Evolutionary conservation across 345 rosid species (phyloP).

Genomic region (Eucalyptus curtisii): DNA sequence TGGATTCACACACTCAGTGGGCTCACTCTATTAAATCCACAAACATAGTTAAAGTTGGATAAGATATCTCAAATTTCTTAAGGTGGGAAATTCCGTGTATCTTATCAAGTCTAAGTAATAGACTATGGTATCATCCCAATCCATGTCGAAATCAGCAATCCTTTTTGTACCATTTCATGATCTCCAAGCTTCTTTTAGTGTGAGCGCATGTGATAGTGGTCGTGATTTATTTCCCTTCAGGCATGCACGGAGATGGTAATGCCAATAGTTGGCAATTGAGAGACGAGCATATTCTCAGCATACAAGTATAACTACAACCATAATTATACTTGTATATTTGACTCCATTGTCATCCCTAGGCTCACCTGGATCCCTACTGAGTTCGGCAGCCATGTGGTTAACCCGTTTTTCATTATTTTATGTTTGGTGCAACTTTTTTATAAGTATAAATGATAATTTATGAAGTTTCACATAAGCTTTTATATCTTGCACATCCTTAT

Average conservation of each 20-base stretch:
- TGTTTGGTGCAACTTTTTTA: background rate
- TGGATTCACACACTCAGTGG: background rate
- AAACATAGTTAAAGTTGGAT: background rate
- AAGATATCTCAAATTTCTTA: background rate
- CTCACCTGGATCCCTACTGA: conserved; percentile 28
- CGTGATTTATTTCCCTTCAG: background rate
- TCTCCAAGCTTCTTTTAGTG: background rate
- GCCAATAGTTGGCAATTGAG: conserved; percentile 14
- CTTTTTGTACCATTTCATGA: background rate
- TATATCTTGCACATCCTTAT: background rate
- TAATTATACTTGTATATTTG: background rate
- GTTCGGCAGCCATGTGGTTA: conserved; percentile 38
- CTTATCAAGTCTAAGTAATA: background rate
- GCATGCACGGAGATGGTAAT: conserved; percentile 60
- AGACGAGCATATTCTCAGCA: conserved; percentile 38
- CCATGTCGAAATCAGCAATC: background rate
- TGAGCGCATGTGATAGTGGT: background rate
- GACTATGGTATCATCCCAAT: background rate
- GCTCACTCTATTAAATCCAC: background rate
- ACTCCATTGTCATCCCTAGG: conserved; percentile 13
- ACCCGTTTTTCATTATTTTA: background rate
- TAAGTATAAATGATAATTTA: background rate
- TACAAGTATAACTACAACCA: conserved; percentile 4
- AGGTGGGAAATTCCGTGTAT: background rate
- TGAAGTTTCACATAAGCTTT: background rate